A percentile compares a stretch with the other conserved stretches of the same genome.
phyloP scores from a whole-genome alignment of 1,139 yeast genomes.

The Zygosaccharomyces pseudobailii region DNA sequence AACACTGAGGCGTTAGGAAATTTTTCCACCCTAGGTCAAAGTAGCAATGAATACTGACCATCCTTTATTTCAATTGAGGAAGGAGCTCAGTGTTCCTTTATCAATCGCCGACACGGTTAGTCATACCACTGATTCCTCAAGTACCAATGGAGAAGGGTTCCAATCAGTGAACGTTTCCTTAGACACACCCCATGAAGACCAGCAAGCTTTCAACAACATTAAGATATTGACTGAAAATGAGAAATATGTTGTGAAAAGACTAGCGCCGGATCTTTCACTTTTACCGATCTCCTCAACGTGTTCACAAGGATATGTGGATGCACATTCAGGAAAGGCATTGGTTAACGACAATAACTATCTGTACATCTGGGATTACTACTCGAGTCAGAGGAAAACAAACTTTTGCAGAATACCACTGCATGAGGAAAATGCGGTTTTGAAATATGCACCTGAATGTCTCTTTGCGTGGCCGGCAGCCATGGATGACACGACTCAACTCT shows the following conservation, averaged over 20 bases:
- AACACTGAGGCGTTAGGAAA: background rate
- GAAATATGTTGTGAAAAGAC: constrained; percentile 24
- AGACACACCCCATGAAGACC: constrained; percentile 3
- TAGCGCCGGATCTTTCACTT: constrained; percentile 19
- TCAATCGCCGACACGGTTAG: constrained; percentile 1
- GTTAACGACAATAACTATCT: constrained; percentile 48
- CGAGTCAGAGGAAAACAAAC: constrained; percentile 56
- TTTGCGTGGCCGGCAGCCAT: constrained; percentile 62
- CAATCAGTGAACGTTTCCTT: constrained; percentile 7
- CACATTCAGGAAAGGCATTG: constrained; percentile 50
- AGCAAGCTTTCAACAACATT: constrained; percentile 7
- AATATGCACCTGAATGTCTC: constrained; percentile 51
- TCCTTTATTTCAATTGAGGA: constrained; percentile 22
- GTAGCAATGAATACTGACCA: constrained; percentile 8
- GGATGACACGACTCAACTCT: constrained; percentile 47
- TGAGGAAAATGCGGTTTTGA: constrained; percentile 26
- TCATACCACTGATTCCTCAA: constrained; percentile 3
- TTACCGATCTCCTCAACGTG: constrained; percentile 7
- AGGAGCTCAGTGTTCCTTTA: constrained; percentile 15
- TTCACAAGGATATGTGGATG: constrained; percentile 50
- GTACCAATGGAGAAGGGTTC: constrained; percentile 6
- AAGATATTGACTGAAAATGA: constrained; percentile 31
- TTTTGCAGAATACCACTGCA: constrained; percentile 43
- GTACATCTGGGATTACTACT: constrained; percentile 66
- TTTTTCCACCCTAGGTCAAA: background rate